Conservation (phyloP, 805 yeast species). For the Pichia sporocuriosa region DNA sequence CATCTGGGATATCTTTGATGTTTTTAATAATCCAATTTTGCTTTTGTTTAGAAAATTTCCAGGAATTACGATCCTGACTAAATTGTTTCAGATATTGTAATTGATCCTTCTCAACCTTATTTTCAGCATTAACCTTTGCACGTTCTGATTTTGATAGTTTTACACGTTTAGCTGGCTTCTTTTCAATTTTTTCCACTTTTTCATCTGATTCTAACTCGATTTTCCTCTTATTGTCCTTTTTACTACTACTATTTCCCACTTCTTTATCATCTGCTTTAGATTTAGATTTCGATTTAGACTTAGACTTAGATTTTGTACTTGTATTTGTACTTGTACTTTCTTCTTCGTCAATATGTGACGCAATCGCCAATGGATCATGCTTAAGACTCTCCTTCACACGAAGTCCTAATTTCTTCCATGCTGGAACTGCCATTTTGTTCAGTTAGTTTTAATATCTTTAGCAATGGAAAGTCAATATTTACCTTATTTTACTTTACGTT, state of each 20-base stretch:
- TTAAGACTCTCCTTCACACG: conserved; percentile 44
- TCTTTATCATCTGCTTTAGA: neutral
- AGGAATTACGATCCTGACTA: conserved; percentile 45
- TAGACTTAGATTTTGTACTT: no score
- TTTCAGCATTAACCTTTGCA: conserved; percentile 34
- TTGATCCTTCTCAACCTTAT: conserved; percentile 74
- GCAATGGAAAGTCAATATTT: no score
- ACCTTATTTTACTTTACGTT: no score
- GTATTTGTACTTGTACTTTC: neutral
- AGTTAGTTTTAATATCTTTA: no score
- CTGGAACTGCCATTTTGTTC: conserved; percentile 44
- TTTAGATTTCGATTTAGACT: no score
- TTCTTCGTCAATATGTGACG: conserved; percentile 31
- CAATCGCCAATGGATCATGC: conserved; percentile 38
- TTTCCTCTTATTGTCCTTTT: conserved; percentile 30
- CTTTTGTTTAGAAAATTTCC: conserved; percentile 85
- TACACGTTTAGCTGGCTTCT: conserved; percentile 60
- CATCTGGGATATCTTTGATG: conserved; percentile 42
- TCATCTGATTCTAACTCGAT: conserved; percentile 33
- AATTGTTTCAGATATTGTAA: conserved; percentile 56
- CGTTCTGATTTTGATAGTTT: conserved; percentile 51
- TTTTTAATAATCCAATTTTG: conserved; percentile 80
- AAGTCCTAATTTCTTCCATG: conserved; percentile 77
- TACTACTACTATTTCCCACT: conserved; percentile 18
- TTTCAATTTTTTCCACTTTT: conserved; percentile 15